Evolutionary conservation across 2,329 filamentous ascomycete genomes (phyloP).

Genomic region (Cladophialophora psammophila): DNA sequence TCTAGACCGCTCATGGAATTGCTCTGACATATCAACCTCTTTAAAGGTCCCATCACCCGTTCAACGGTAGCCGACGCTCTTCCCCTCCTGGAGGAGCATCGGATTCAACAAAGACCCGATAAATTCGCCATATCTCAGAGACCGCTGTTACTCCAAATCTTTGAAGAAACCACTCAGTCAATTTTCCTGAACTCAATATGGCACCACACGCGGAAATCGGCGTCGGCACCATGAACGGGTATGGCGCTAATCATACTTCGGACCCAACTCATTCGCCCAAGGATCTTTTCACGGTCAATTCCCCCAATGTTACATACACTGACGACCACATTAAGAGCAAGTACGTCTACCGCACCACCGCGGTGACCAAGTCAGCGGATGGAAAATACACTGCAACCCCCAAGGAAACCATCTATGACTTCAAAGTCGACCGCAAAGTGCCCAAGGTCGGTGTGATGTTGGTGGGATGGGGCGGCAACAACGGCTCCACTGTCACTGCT

Average conservation of each 20-base stretch:
- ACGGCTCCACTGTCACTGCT: constrained; percentile 94
- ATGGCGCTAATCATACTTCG: constrained; percentile 50
- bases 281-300: constrained; percentile 83
- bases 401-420: constrained; percentile 90
- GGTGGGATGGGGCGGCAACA: constrained; percentile 97
- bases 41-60: constrained; percentile 86
- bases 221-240: constrained; percentile 65
- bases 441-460: constrained; percentile 97
- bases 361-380: constrained; percentile 72
- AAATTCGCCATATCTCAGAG: constrained; percentile 44
- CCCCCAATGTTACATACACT: constrained; percentile 91
- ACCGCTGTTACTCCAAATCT: constrained; percentile 48
- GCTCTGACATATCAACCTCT: constrained; percentile 26
- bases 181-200: constrained; percentile 65
- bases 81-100: constrained; percentile 83
- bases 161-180: constrained; percentile 34
- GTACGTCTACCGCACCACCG: constrained; percentile 96
- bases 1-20: constrained; percentile 20
- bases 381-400: constrained; percentile 85
- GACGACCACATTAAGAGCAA: constrained; percentile 87
- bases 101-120: constrained; percentile 60
- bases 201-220: constrained; percentile 83
- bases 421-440: constrained; percentile 94
- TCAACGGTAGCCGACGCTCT: constrained; percentile 94
- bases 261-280: constrained; percentile 50